Evolutionary conservation across 139 green algal species (phyloP), one percentile per base, ranked within the genome.

Genomic region (Desmodesmus armatus): DNA sequence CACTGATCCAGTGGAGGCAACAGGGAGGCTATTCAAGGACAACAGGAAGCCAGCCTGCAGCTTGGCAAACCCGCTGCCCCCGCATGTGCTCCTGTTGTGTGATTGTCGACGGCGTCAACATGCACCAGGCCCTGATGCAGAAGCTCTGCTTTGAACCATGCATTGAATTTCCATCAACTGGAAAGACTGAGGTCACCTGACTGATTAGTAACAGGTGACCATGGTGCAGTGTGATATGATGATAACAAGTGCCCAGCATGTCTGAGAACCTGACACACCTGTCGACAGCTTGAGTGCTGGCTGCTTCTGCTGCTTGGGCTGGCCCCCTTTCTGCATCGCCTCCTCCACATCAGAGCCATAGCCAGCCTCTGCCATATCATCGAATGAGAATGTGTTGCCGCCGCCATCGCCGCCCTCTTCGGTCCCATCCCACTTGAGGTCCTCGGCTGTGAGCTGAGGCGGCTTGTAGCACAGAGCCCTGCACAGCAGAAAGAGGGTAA

Each of bases 361-460:
- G 23, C 79, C 79, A 53, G 79, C 71, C 55, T 82, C 37, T 75
- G 35, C 1, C 67, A 11, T 55, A 21, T 7, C 47, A 55, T 55
- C 39, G 25, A 19, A 0, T 25, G 47, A 55, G 58, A 51, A 73
- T 27, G 11, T 47, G 25, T 87, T 41, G 33, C 49, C 41, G 13
- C 80, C 81, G 0, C 62, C 75, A 19, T 33, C 43, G 3, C 80
- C 80, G 31, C 44, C 69, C 37, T 79, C 75, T 5, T 51, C 60
- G 0, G 17, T 72, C 21, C 51, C 67, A 33, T 85, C 55, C 78
- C 87, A 87, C 0, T 53, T 40, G 3, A 73, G 25, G 53, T 93
- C 90, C n/a, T 91, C 88, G 2, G 82, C 79, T 5, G 87, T 91
- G 27, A 93, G 69, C 37, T 60, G 71, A 0, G 91, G 90, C 49